Evolutionary conservation across 352 stramenopile genomes (phyloP), one percentile per base, ranked within the genome.

Genomic region (Thalassiosira exigua): DNA sequence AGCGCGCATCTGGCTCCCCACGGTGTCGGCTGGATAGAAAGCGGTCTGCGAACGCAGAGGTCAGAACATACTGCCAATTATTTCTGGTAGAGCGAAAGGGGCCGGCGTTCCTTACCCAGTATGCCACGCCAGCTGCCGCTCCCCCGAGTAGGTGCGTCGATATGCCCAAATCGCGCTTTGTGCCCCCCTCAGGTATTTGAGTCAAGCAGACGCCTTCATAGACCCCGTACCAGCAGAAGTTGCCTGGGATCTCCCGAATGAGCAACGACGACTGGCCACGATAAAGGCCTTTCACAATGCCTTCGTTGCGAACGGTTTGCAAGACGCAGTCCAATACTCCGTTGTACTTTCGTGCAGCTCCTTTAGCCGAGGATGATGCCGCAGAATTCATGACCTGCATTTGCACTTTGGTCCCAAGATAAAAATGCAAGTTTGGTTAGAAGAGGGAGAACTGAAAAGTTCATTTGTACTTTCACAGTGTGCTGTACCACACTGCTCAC

Each of bases 11-110:
- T 79, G 70, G 33, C 67, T 84, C 21, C 87, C 87, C 19, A 91
- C 79, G 12, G 85, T 91, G 52, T 91, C 85, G 0, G 85, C 85
- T 14, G 85, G 85, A 65, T 90, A 91, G 59, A 91, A 90, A 17
- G 80, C 82, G 1, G 77, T 87, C n/a, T n/a, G n/a, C n/a, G n/a
- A n/a, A n/a, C n/a, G n/a, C n/a, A n/a, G n/a, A n/a, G n/a, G n/a
- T n/a, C n/a, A n/a, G n/a, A n/a, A n/a, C n/a, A n/a, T n/a, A n/a
- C n/a, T n/a, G n/a, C n/a, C n/a, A n/a, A n/a, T n/a, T n/a, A n/a
- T n/a, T n/a, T n/a, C n/a, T n/a, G n/a, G n/a, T n/a, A n/a, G n/a
- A n/a, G n/a, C n/a, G n/a, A n/a, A n/a, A n/a, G n/a, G n/a, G n/a
- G n/a, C n/a, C n/a, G n/a, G n/a, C n/a, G n/a, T n/a, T n/a, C n/a